phyloP scores from a whole-genome alignment of 768 basidiomycete species.

The Gloeopeniophorella convolvens region DNA sequence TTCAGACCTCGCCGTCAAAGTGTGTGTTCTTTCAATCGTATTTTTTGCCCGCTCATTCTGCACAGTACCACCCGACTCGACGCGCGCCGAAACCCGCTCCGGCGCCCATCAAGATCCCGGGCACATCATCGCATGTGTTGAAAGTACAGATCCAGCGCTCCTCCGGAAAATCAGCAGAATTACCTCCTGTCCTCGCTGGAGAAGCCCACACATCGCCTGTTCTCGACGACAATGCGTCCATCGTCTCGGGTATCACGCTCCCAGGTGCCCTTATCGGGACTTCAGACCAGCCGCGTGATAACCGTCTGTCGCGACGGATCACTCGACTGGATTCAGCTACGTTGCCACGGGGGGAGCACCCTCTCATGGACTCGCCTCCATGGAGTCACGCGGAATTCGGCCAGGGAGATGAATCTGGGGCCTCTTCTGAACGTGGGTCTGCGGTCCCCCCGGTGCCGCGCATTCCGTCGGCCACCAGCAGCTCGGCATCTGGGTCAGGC shows the following conservation, averaged over 20 bases:
- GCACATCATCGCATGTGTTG: not conserved
- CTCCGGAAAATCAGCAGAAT: not conserved
- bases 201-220: constrained; percentile 2
- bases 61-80: not conserved
- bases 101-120: constrained; percentile 18
- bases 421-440: not conserved
- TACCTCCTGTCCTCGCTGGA: not conserved
- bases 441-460: constrained; percentile 4
- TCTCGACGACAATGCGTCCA: constrained; percentile 10
- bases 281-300: constrained; percentile 6
- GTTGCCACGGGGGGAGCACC: constrained; percentile 6
- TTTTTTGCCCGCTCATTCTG: too few species aligned
- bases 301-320: constrained; percentile 9
- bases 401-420: not conserved
- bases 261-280: constrained; percentile 10
- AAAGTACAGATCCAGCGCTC: constrained; percentile 13
- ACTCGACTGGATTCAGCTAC: constrained; percentile 20
- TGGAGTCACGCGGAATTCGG: not conserved
- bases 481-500: too few species aligned
- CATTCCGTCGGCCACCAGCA: not conserved
- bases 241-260: constrained; percentile 16
- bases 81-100: constrained; percentile 3
- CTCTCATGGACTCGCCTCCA: not conserved
- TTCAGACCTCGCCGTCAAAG: too few species aligned
- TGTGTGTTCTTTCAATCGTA: not conserved